These are phyloP conservation scores for Clonostachys sp. DNA, from an alignment of 2,329 filamentous ascomycete genomes.

Conservation along the genomic window DNA sequence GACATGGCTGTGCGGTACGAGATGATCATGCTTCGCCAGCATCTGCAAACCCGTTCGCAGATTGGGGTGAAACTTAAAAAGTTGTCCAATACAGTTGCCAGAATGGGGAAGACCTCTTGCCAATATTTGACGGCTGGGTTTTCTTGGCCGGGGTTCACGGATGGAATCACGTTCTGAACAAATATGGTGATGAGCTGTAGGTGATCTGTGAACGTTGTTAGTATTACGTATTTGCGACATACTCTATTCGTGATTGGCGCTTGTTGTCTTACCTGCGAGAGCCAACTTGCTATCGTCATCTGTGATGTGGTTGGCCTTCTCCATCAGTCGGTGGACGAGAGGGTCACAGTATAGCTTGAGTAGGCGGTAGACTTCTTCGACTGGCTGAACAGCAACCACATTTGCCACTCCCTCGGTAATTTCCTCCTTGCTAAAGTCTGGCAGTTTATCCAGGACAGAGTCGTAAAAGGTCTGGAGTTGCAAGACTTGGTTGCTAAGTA, in stretches of 20 bases:
- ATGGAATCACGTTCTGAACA: slow-evolving; percentile 72
- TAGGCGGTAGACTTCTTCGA: slow-evolving; percentile 74
- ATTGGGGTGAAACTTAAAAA: slow-evolving; percentile 86
- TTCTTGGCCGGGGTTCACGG: slow-evolving; percentile 64
- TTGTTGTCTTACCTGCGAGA: slow-evolving; percentile 63
- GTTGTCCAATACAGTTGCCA: slow-evolving; percentile 81
- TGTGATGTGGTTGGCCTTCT: slow-evolving; percentile 78
- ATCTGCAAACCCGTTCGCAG: slow-evolving; percentile 87
- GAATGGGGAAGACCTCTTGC: slow-evolving; percentile 84
- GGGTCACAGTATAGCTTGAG: slow-evolving; percentile 94
- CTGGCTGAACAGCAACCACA: slow-evolving; percentile 82
- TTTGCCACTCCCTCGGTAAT: slow-evolving; percentile 93
- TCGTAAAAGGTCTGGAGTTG: slow-evolving; percentile 93
- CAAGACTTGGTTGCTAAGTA: slow-evolving; percentile 76
- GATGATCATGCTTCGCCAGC: slow-evolving; percentile 95
- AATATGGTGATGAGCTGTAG: slow-evolving; percentile 91
- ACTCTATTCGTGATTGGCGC: neutral
- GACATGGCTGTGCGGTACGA: slow-evolving; percentile 89
- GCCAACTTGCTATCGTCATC: slow-evolving; percentile 80
- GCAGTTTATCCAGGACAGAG: slow-evolving; percentile 80
- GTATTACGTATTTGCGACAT: slow-evolving; percentile 7
- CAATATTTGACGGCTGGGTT: slow-evolving; percentile 96
- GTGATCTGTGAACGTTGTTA: slow-evolving; percentile 56
- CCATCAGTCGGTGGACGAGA: slow-evolving; percentile 78
- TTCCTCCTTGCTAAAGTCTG: slow-evolving; percentile 85